phyloP scores from a whole-genome alignment of 2,329 filamentous ascomycete genomes.

The Paraphoma chrysanthemicola region DNA sequence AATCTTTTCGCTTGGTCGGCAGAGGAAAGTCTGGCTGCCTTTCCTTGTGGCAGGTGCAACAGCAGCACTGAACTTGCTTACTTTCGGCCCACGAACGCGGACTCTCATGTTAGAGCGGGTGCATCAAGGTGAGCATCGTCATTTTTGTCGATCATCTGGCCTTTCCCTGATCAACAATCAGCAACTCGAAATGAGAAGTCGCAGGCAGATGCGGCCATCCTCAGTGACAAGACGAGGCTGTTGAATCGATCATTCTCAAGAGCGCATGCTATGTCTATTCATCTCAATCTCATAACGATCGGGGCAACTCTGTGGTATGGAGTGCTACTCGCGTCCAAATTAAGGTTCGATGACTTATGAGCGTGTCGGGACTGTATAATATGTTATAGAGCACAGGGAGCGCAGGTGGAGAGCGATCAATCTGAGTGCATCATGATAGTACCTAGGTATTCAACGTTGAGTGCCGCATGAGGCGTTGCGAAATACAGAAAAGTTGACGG shows the following conservation, averaged over 20 bases:
- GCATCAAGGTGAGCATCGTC: slow-evolving; percentile 27
- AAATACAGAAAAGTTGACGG: too few relatives aligned
- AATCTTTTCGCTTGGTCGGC: slow-evolving; percentile 30
- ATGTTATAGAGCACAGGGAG: too few relatives aligned
- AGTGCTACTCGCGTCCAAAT: slow-evolving; percentile 22
- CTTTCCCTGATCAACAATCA: slow-evolving; percentile 2
- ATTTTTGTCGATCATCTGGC: not conserved
- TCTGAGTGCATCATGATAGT: too few relatives aligned
- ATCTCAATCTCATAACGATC: slow-evolving; percentile 51
- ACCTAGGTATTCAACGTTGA: too few relatives aligned
- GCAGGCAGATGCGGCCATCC: not conserved
- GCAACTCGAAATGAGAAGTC: slow-evolving; percentile 24
- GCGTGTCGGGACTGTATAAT: not conserved
- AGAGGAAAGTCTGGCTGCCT: slow-evolving; percentile 29
- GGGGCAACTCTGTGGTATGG: slow-evolving; percentile 38
- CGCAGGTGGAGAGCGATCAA: too few relatives aligned
- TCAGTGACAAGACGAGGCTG: slow-evolving; percentile 23
- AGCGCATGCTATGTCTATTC: slow-evolving; percentile 53
- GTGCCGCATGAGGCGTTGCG: too few relatives aligned
- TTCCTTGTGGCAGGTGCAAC: slow-evolving; percentile 39
- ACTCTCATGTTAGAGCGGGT: slow-evolving; percentile 44
- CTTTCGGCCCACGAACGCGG: slow-evolving; percentile 47
- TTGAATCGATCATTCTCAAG: slow-evolving; percentile 45
- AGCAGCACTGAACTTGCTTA: slow-evolving; percentile 45
- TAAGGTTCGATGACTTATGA: not conserved